Evolutionary conservation across 139 green algal genomes (phyloP).

Genomic region (Closterium sp.): DNA sequence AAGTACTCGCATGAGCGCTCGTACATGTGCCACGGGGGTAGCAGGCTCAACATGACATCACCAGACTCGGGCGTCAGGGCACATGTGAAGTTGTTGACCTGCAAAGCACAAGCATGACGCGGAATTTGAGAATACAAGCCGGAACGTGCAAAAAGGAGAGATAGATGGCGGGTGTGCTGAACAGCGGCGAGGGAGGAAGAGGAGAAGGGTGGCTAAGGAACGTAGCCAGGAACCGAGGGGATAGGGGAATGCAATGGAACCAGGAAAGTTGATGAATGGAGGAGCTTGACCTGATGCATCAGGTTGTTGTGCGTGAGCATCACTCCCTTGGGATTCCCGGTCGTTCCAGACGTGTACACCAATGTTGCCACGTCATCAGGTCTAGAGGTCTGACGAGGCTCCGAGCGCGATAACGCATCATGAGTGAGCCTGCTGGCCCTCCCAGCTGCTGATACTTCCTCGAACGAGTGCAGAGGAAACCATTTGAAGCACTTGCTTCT

Average conservation of each 20-base stretch:
- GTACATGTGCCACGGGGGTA: slow-evolving; percentile 96
- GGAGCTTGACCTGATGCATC: slow-evolving; percentile 70
- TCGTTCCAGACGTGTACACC: slow-evolving; percentile 72
- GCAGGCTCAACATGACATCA: slow-evolving; percentile 70
- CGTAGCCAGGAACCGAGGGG: not conserved
- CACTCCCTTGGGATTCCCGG: slow-evolving; percentile 78
- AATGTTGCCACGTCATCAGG: slow-evolving; percentile 47
- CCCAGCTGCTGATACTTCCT: slow-evolving; percentile 57
- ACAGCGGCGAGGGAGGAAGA: not conserved
- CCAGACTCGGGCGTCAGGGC: not conserved
- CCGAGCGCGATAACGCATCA: not conserved
- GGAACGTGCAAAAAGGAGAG: not conserved
- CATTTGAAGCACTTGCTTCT: not conserved
- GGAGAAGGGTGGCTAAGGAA: not conserved
- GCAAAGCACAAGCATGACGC: not conserved
- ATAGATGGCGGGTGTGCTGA: not conserved
- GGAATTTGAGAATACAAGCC: not conserved
- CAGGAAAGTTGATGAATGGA: not conserved
- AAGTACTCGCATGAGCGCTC: slow-evolving; percentile 73
- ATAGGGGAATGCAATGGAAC: not conserved
- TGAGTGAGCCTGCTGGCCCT: slow-evolving; percentile 20
- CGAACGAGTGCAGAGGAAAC: slow-evolving; percentile 51
- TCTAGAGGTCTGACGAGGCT: not conserved
- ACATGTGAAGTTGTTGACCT: slow-evolving; percentile 22
- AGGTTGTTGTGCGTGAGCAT: slow-evolving; percentile 82